Percentiles rank a stretch among this genome's conserved stretches.
phyloP scores from a whole-genome alignment of 2,329 filamentous ascomycete genomes.

The Phaeomoniella chlamydospora region DNA sequence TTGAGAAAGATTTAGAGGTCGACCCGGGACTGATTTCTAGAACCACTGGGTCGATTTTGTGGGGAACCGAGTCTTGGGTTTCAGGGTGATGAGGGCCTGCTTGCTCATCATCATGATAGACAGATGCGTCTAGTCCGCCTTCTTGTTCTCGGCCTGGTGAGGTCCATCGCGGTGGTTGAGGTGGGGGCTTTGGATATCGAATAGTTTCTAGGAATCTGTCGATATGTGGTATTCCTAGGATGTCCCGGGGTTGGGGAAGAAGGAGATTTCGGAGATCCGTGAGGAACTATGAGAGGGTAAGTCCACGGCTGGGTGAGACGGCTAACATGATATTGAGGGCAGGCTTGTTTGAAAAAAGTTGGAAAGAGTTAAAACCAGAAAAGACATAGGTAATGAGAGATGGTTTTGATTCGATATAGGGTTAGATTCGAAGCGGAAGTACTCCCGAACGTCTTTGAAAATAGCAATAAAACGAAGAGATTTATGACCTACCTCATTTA shows the following conservation, averaged over 20 bases:
- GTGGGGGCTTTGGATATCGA: neutral
- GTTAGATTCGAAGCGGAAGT: no score
- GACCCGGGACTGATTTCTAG: neutral
- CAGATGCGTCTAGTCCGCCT: neutral
- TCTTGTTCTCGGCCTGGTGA: neutral
- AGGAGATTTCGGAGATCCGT: neutral
- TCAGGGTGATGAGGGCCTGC: no score
- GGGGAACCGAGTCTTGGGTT: neutral
- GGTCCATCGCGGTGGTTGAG: neutral
- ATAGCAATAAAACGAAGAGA: no score
- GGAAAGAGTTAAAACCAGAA: neutral
- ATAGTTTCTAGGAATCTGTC: neutral
- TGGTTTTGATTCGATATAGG: no score
- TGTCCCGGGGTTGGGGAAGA: neutral
- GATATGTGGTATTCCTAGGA: neutral
- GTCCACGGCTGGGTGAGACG: neutral
- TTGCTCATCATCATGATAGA: neutral
- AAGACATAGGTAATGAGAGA: no score
- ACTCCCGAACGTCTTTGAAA: no score
- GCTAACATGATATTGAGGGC: neutral
- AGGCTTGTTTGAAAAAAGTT: neutral
- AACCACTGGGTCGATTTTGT: neutral
- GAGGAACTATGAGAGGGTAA: neutral
- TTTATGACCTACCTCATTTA: neutral
- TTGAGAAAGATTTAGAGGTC: neutral